phyloP scores from a whole-genome alignment of 176 grass and related monocot species.

The Zea mays region DNA sequence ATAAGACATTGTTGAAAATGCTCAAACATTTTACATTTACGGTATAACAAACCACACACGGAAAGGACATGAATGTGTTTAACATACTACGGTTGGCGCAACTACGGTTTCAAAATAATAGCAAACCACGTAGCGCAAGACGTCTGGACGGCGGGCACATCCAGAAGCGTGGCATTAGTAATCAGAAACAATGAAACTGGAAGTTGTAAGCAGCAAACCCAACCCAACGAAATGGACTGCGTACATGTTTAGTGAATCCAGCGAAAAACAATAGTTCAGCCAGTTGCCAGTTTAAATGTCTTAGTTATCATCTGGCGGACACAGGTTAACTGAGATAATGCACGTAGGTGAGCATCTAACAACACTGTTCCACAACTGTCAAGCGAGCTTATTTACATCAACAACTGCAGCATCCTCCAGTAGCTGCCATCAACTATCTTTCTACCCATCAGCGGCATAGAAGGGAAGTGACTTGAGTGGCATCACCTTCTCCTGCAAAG shows the following conservation, averaged over 20 bases:
- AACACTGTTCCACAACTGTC: constrained; percentile 29
- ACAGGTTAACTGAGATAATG: not conserved
- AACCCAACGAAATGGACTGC: not conserved
- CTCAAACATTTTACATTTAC: no score
- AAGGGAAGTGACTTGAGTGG: constrained; percentile 64
- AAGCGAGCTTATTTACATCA: constrained; percentile 60
- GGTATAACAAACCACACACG: no score
- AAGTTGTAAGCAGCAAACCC: not conserved
- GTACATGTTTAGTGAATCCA: not conserved
- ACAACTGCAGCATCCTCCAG: not conserved
- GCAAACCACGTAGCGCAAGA: no score
- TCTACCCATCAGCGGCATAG: constrained; percentile 63
- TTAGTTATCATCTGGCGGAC: not conserved
- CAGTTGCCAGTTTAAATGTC: constrained; percentile 13
- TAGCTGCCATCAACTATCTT: not conserved
- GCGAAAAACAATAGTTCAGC: not conserved
- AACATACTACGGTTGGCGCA: no score
- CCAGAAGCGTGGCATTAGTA: no score
- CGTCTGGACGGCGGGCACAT: no score
- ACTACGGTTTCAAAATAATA: no score
- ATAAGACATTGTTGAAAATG: no score
- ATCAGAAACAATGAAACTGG: no score
- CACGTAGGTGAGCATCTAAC: constrained; percentile 26
- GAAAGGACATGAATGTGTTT: no score
- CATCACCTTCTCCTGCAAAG: constrained; percentile 68